Conservation (phyloP, 2,329 filamentous ascomycete species). For the Paecilomyces fulvus region DNA sequence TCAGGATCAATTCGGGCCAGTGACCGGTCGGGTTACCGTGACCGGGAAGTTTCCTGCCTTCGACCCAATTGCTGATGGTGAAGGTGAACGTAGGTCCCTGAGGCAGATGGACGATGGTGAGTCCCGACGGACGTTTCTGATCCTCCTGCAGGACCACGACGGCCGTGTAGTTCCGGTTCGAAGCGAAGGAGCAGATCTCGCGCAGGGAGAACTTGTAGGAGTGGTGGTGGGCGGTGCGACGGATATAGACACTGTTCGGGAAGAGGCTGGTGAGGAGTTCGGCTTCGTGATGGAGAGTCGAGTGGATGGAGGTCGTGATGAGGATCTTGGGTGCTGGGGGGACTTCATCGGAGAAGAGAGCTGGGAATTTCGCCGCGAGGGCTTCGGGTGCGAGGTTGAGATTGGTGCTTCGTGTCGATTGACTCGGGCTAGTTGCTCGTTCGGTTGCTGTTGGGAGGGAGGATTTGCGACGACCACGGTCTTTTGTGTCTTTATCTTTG, state of each 20-base stretch:
- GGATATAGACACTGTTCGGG: conserved; percentile 73
- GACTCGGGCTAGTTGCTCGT: conserved; percentile 47
- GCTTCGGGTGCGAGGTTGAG: conserved; percentile 53
- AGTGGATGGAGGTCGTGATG: conserved; percentile 84
- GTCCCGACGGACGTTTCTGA: conserved; percentile 69
- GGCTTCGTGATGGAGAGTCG: conserved; percentile 76
- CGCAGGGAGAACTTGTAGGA: conserved; percentile 84
- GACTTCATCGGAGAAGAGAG: conserved; percentile 45
- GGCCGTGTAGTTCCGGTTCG: conserved; percentile 73
- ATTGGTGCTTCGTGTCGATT: conserved; percentile 51
- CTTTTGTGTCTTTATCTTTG: conserved; percentile 31
- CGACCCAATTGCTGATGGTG: conserved; percentile 79
- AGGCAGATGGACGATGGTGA: conserved; percentile 79
- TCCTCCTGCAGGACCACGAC: conserved; percentile 84
- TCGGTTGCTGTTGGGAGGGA: conserved; percentile 31
- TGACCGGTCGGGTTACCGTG: conserved; percentile 87
- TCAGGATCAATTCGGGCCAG: conserved; percentile 80
- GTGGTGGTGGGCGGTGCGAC: conserved; percentile 72
- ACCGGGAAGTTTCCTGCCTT: conserved; percentile 77
- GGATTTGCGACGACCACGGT: conserved; percentile 25
- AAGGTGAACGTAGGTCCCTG: conserved; percentile 89
- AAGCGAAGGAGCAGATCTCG: conserved; percentile 80
- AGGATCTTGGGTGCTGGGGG: conserved; percentile 71
- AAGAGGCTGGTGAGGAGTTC: conserved; percentile 71
- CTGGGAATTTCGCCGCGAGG: conserved; percentile 52